Conservation (phyloP, 345 rosid species). For the Rhizophora apiculata region DNA sequence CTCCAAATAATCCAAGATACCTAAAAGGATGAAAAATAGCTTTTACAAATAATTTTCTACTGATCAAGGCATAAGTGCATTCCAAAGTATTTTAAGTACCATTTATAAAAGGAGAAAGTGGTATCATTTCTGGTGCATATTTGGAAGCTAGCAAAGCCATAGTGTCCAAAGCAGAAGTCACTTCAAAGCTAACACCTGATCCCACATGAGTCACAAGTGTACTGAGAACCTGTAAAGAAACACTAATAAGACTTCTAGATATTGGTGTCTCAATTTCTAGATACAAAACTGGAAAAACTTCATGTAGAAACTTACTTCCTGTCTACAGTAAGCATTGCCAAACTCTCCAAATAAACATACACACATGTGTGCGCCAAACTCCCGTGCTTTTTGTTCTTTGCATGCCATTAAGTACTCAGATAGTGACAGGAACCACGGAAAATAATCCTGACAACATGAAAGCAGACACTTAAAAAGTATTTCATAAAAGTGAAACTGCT, state of each 20-base stretch:
- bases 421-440: constrained; percentile 63
- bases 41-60: background rate
- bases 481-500: constrained; percentile 8
- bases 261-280: background rate
- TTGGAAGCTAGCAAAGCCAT: constrained; percentile 57
- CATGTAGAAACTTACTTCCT: constrained; percentile 50
- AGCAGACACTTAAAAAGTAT: constrained; percentile 12
- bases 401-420: constrained; percentile 65
- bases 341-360: constrained; percentile 63
- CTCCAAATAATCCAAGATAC: constrained; percentile 89
- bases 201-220: constrained; percentile 83
- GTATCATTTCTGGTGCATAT: constrained; percentile 54
- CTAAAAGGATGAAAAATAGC: constrained; percentile 34
- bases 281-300: background rate
- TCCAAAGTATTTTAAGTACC: constrained; percentile 37
- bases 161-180: constrained; percentile 67
- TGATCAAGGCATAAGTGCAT: background rate
- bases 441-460: constrained; percentile 52
- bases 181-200: constrained; percentile 66
- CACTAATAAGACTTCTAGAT: constrained; percentile 14
- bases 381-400: constrained; percentile 78
- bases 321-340: constrained; percentile 58
- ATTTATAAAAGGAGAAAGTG: constrained; percentile 73
- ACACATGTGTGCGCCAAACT: constrained; percentile 57
- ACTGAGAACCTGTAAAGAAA: constrained; percentile 61